Conservation (phyloP, 2,329 filamentous ascomycete genomes). For the Hypocreales sp. region DNA sequence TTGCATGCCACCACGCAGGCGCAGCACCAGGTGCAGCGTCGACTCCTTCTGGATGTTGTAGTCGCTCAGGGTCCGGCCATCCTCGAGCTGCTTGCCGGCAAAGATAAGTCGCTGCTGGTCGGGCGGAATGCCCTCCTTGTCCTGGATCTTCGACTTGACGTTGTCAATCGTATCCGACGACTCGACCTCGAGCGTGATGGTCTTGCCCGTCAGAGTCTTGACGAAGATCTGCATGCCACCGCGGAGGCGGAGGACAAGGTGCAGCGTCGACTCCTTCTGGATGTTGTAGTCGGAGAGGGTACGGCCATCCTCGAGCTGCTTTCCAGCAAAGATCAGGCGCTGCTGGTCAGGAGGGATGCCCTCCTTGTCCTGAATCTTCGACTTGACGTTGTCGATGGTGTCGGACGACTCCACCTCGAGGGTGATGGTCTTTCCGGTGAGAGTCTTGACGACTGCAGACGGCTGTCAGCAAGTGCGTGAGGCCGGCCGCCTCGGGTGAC, state of each 20-base stretch:
- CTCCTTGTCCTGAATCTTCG: constrained; percentile 96
- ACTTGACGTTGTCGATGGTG: constrained; percentile 93
- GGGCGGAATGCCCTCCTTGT: constrained; percentile 86
- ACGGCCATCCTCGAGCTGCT: constrained; percentile 88
- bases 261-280: constrained; percentile 80
- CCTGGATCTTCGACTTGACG: constrained; percentile 85
- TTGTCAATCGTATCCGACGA: constrained; percentile 87
- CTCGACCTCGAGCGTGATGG: constrained; percentile 84
- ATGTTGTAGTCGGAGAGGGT: constrained; percentile 91
- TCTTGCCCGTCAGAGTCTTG: constrained; percentile 83
- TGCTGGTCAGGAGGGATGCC: constrained; percentile 93
- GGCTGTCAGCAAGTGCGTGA: too few relatives aligned
- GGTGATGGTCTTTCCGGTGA: constrained; percentile 92
- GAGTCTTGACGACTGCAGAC: constrained; percentile 58
- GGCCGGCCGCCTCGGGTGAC: too few relatives aligned
- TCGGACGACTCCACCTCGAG: constrained; percentile 79
- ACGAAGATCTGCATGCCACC: constrained; percentile 86
- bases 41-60: constrained; percentile 97
- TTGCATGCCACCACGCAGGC: constrained; percentile 70
- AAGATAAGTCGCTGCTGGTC: constrained; percentile 93
- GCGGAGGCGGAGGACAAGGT: constrained; percentile 74
- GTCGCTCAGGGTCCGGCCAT: constrained; percentile 78
- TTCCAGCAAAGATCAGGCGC: constrained; percentile 87
- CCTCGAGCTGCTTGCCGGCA: constrained; percentile 84
- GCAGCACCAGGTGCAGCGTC: constrained; percentile 66